Evolutionary conservation across 148 eudicot genomes (phyloP).

Genomic region (Rhododendron griersonianum): DNA sequence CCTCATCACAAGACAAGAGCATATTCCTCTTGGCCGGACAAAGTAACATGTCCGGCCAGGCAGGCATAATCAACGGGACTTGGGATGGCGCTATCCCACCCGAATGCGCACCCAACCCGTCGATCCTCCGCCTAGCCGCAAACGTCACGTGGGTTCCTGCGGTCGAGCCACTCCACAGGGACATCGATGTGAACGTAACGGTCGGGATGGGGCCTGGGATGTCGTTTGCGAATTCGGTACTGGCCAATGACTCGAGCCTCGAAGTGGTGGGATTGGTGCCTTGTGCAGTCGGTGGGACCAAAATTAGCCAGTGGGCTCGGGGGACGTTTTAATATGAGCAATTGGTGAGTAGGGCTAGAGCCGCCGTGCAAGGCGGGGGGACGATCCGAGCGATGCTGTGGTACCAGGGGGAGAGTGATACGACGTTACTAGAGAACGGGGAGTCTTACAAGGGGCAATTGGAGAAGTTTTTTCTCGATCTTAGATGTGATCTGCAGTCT

Average conservation of each 20-base stretch:
- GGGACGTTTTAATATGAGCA: constrained; percentile 16
- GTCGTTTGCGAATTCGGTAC: constrained; percentile 26
- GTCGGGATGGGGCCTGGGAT: constrained; percentile 45
- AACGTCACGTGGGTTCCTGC: constrained; percentile 24
- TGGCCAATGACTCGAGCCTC: constrained; percentile 1
- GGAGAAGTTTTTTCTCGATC: constrained; percentile 15
- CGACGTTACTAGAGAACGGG: constrained; percentile 15
- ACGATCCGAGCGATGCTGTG: constrained; percentile 29
- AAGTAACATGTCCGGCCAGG: constrained; percentile 51
- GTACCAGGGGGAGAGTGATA: constrained; percentile 46
- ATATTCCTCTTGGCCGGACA: constrained; percentile 40
- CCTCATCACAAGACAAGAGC: neutral
- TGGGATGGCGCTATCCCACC: constrained; percentile 42
- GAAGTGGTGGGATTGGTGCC: constrained; percentile 33
- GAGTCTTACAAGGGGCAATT: constrained; percentile 9
- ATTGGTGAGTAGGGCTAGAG: constrained; percentile 24
- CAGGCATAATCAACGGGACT: constrained; percentile 21
- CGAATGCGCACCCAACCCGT: constrained; percentile 11
- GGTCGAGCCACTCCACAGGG: constrained; percentile 37
- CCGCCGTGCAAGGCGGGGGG: constrained; percentile 30
- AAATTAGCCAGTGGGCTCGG: constrained; percentile 27
- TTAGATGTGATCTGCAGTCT: constrained; percentile 23
- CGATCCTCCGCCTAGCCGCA: constrained; percentile 15
- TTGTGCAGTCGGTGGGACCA: constrained; percentile 45
- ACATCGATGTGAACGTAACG: constrained; percentile 21